Percentiles rank a stretch among this genome's conserved stretches.
Conservation (phyloP, 2,329 filamentous ascomycete genomes). For the Aspergillus pseudoviridinutans region DNA sequence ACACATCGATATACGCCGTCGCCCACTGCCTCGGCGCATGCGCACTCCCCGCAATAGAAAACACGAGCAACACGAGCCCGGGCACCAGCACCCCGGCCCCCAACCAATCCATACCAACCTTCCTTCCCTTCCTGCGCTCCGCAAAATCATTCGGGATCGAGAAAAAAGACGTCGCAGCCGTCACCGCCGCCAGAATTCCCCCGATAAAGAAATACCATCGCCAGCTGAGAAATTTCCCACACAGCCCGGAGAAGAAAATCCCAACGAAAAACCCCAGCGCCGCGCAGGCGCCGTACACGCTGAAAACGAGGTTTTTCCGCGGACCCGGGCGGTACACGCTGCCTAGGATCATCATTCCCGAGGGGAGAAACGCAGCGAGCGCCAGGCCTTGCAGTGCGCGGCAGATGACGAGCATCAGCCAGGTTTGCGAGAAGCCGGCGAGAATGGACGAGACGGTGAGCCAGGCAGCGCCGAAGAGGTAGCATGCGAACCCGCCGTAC, state of each 20-base stretch:
- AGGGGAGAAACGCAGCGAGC: slow-evolving; percentile 66
- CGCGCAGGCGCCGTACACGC: slow-evolving; percentile 52
- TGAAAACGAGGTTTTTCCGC: slow-evolving; percentile 65
- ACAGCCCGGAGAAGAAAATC: slow-evolving; percentile 62
- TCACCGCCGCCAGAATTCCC: slow-evolving; percentile 49
- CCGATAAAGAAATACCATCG: slow-evolving; percentile 68
- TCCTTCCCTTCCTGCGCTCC: slow-evolving; percentile 32
- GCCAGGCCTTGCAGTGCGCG: slow-evolving; percentile 72
- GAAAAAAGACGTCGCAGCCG: slow-evolving; percentile 42
- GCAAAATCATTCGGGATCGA: slow-evolving; percentile 45
- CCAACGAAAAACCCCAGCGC: slow-evolving; percentile 52
- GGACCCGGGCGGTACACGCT: slow-evolving; percentile 64
- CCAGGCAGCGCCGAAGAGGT: slow-evolving; percentile 61
- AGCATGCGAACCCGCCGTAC: slow-evolving; percentile 61
- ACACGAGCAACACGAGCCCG: slow-evolving; percentile 67
- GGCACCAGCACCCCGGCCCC: slow-evolving; percentile 59
- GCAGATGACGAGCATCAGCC: slow-evolving; percentile 68
- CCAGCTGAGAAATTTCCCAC: slow-evolving; percentile 55
- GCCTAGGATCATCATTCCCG: slow-evolving; percentile 63
- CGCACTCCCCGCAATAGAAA: slow-evolving; percentile 68
- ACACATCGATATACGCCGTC: slow-evolving; percentile 68
- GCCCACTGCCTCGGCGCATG: slow-evolving; percentile 66
- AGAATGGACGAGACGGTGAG: slow-evolving; percentile 65
- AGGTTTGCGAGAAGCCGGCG: slow-evolving; percentile 64
- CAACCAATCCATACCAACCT: slow-evolving; percentile 64